Evolutionary conservation across 768 basidiomycete genomes (phyloP).

Genomic region (Russula brevipes): DNA sequence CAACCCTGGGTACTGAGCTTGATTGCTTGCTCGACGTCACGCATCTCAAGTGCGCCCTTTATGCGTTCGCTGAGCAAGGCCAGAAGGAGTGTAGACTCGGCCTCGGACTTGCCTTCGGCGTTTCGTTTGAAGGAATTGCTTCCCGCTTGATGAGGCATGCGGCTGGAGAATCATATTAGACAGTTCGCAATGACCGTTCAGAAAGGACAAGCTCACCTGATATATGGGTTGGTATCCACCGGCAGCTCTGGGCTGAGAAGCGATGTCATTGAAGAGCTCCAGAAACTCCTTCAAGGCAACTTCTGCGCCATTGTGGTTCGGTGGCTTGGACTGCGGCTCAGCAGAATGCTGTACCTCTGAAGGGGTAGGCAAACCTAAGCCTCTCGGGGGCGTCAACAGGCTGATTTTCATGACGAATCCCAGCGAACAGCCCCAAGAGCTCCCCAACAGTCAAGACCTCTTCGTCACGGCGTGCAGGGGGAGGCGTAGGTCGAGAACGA

Average conservation of each 20-base stretch:
- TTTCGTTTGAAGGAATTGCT: not conserved
- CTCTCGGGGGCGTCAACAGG: too few species aligned
- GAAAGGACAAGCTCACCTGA: not conserved
- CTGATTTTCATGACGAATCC: not conserved
- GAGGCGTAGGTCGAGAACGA: not conserved
- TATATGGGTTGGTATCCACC: not conserved
- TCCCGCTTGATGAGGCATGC: not conserved
- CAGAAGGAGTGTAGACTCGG: not conserved
- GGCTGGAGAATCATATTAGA: conserved; percentile 3
- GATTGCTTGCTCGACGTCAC: conserved; percentile 8
- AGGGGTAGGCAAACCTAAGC: not conserved
- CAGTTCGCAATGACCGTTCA: too few species aligned
- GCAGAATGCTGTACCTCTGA: not conserved
- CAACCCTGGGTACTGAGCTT: conserved; percentile 17
- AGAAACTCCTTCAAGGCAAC: not conserved
- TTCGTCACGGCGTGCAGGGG: not conserved
- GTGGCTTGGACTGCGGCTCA: not conserved
- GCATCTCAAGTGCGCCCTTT: not conserved
- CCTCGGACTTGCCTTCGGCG: conserved; percentile 3
- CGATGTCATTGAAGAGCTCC: conserved; percentile 1
- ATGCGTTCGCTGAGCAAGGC: not conserved
- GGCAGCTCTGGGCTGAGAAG: not conserved
- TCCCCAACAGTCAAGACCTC: not conserved
- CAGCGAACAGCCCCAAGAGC: not conserved
- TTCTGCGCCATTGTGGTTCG: not conserved